Base-by-base conservation (phyloP, 352 stramenopile species). In the Lagenidium sp. region DNA sequence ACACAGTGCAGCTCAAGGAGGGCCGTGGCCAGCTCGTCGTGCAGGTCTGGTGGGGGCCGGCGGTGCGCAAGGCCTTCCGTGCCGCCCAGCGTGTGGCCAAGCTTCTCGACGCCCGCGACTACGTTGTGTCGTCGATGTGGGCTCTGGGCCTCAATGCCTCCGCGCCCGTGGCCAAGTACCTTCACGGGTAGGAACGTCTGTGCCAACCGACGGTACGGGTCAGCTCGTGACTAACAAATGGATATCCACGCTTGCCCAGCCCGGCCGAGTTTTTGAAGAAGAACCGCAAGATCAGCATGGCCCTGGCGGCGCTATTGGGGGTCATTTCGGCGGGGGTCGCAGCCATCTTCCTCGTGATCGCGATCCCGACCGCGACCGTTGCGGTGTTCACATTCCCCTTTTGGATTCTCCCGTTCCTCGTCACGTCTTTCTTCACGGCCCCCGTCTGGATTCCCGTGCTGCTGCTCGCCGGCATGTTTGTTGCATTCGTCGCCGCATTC, bases 401-500 rank as follows among this genome's bases (percentile, higher is more conserved):
- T 53, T 91, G 79, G 79, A 87, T 91, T 62, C 55, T 91, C 18
- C 79, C 79, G 51, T 81, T 91, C 60, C 35, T 88, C 44, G 51
- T 64, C 22, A 79, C 71, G 16, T 60, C 66, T 28, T 88, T 91
- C 54, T 88, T 91, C 54, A 91, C 75, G 50, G 67, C 79, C 21
- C 79, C 79, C 16, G 25, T 91, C 39, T 91, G 79, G 79, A 61
- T 91, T 22, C 79, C 79, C 5, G 52, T 88, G 12, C 22, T 88
- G 41, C 44, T 84, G 30, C 37, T 91, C 2, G 54, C 84, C 6
- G 75, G 70, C 5, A 20, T 73, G 36, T 87, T 91, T 53, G 42
- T 82, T 35, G 58, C 68, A 10, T 85, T 87, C 44, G 47, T 84
- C 26, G 62, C 55, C 35, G 79, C 79, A 24, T 82, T 91, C 36